Evolutionary conservation across 805 yeast genomes (phyloP), one percentile per base, ranked within the genome.

Genomic region (Schwanniomyces polymorphus): DNA sequence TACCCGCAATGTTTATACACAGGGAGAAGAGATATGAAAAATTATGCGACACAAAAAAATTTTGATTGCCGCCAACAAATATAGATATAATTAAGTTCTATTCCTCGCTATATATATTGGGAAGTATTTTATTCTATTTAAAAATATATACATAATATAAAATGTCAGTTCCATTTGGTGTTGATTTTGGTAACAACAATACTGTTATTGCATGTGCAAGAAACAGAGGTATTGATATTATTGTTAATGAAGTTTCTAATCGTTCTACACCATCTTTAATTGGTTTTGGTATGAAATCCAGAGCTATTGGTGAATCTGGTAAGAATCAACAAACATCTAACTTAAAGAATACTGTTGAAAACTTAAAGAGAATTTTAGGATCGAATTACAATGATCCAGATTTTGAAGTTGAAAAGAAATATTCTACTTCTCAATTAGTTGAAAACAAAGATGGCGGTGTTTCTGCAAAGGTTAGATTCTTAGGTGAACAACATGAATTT

Each of bases 211-310:
- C 96, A 38, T 74, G 96, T 67, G 99, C 99, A 54, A 87, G 92
- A 71, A 94, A 92, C 84, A 86, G 98, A 79, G 98, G 98, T 67
- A 94, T 94, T 67, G 99, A 94, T 72, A 86, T 94, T 63, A 89
- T 94, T 63, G 98, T 94, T 75, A 94, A 94, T 70, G 99, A 94
- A 75, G 98, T 94, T 42, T 91, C 98, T 48, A 94, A 94, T 86
- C 87, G 99, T 74, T 72, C 95, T 57, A 94, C 99, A 28, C 99
- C 99, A 56, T 66, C 82, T 6, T 70, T 89, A 56, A 94, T 94
- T 58, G 98, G 97, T 28, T 94, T 94, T 60, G 97, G 97, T 58
- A 67, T 65, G 56, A 89, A 88, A 75, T 85, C 82, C 81, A 85
- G 99, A 77, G 85, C 82, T 65, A 83, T 94, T 58, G 99, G 99